Conservation (phyloP, 495 filamentous ascomycete genomes). For the Aspergillus diversus region DNA sequence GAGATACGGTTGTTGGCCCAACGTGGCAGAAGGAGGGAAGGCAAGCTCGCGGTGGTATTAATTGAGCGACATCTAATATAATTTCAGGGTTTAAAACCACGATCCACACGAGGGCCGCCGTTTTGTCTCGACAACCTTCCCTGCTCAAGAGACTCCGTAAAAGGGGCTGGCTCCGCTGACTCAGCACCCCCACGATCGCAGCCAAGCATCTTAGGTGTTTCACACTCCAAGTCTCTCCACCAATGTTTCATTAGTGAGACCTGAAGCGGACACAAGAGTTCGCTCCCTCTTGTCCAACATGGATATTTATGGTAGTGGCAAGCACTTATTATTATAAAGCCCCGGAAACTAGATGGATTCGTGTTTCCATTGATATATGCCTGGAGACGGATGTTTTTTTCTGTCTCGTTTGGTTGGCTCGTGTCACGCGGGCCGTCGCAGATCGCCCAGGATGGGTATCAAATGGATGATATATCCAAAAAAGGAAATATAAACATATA, state of each 20-base stretch:
- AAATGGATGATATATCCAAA: neutral
- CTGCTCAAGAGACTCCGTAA: constrained; percentile 32
- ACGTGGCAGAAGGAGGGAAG: constrained; percentile 9
- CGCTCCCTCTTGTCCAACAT: too few relatives aligned
- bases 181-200: constrained; percentile 31
- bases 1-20: constrained; percentile 3
- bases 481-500: neutral
- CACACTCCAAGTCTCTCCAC: constrained; percentile 17
- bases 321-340: too few relatives aligned
- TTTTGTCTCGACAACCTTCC: constrained; percentile 8
- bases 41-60: constrained; percentile 8
- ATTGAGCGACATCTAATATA: constrained; percentile 24
- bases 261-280: too few relatives aligned
- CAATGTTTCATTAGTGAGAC: neutral
- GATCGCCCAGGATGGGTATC: neutral
- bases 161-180: constrained; percentile 41
- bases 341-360: neutral
- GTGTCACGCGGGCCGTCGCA: neutral
- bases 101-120: constrained; percentile 28
- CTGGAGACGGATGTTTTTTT: too few relatives aligned
- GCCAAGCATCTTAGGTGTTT: constrained; percentile 31
- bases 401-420: neutral
- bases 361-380: neutral
- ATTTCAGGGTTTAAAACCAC: constrained; percentile 24
- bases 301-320: too few relatives aligned